Conservation (phyloP, 768 basidiomycete species). For the Ramaria rubella region DNA sequence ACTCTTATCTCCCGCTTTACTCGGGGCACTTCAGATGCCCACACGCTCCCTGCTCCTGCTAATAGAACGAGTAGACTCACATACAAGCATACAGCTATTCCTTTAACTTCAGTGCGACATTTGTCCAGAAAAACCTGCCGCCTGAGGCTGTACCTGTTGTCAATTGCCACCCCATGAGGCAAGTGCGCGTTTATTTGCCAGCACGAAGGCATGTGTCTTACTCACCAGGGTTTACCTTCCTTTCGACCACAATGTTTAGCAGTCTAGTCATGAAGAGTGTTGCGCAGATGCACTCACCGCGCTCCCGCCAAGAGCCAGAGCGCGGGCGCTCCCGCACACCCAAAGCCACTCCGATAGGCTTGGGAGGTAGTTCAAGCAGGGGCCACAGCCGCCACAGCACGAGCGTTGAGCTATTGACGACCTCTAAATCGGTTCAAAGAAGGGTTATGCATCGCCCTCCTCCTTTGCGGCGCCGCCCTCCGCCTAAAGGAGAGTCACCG, state of each 20-base stretch:
- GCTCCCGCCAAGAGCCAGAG: not conserved
- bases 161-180: not conserved
- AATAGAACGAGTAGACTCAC: too few species aligned
- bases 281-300: not conserved
- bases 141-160: not conserved
- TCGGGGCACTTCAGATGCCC: not conserved
- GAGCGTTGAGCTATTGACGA: not conserved
- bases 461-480: not conserved
- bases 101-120: too few species aligned
- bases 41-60: too few species aligned
- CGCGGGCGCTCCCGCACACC: not conserved
- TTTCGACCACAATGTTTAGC: not conserved
- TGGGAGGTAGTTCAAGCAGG: not conserved
- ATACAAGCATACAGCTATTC: too few species aligned
- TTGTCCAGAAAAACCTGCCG: not conserved
- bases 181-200: not conserved
- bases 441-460: not conserved
- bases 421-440: not conserved
- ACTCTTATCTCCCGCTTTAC: not conserved
- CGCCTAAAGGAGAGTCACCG: not conserved
- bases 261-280: not conserved
- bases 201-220: not conserved
- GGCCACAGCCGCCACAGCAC: not conserved
- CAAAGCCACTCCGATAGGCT: not conserved
- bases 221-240: not conserved